phyloP scores from a whole-genome alignment of 345 rosid genomes.

The Barbarea vulgaris region DNA sequence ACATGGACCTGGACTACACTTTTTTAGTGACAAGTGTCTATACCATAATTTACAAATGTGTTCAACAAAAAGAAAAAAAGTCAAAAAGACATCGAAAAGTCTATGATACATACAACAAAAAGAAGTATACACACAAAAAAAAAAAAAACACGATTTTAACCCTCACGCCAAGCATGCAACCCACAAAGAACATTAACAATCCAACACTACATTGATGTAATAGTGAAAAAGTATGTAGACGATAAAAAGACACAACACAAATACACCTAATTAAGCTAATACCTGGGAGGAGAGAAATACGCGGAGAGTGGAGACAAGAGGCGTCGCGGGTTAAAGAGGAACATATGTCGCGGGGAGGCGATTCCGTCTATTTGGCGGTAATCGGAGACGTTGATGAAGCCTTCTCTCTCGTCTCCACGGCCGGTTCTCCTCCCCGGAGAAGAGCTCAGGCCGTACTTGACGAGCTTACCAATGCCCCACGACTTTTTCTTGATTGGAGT shows the following conservation, averaged over 20 bases:
- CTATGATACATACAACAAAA: background rate
- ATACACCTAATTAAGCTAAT: constrained; percentile 11
- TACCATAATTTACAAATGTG: constrained; percentile 4
- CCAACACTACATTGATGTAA: background rate
- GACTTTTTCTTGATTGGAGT: constrained; percentile 55
- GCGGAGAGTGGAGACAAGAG: constrained; percentile 55
- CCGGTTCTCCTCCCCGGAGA: constrained; percentile 36
- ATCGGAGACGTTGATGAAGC: constrained; percentile 49
- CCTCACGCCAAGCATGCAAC: constrained; percentile 17
- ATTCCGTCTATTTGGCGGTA: constrained; percentile 54
- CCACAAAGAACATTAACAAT: background rate
- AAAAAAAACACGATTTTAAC: background rate
- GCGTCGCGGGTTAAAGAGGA: constrained; percentile 74
- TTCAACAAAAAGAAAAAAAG: constrained; percentile 7
- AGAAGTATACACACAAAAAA: background rate
- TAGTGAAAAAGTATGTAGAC: background rate
- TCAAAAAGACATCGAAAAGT: background rate
- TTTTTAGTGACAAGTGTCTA: background rate
- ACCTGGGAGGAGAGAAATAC: constrained; percentile 40
- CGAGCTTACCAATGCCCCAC: constrained; percentile 68
- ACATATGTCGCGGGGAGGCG: constrained; percentile 57
- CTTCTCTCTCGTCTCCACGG: constrained; percentile 45
- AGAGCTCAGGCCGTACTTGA: constrained; percentile 47
- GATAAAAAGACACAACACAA: constrained; percentile 6
- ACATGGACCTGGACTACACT: background rate